phyloP scores from a whole-genome alignment of 441 rosid species.

The Pelargonium fulgidum region DNA sequence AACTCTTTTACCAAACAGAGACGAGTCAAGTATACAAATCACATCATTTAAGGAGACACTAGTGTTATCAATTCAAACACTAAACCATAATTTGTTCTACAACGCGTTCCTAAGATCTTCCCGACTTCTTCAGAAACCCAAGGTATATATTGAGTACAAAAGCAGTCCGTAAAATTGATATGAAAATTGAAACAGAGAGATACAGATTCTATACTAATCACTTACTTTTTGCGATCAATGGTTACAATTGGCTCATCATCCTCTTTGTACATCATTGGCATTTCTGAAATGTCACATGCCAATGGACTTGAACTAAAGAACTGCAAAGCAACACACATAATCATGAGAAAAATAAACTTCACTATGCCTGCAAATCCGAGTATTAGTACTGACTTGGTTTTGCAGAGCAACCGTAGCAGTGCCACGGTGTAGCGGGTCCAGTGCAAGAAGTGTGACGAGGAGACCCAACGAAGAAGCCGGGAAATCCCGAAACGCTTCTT shows the following conservation, averaged over 20 bases:
- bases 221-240: constrained; percentile 34
- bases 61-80: no score
- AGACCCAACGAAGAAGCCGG: constrained; percentile 55
- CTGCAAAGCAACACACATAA: constrained; percentile 24
- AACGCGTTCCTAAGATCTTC: no score
- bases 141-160: no score
- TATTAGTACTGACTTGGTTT: constrained; percentile 47
- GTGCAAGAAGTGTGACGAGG: constrained; percentile 64
- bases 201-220: neutral
- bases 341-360: neutral
- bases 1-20: no score
- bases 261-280: constrained; percentile 36
- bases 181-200: neutral
- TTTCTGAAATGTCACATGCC: constrained; percentile 44
- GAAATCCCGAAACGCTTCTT: constrained; percentile 66
- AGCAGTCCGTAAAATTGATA: no score
- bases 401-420: constrained; percentile 63
- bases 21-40: no score
- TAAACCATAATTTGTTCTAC: no score
- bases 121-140: no score
- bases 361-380: no score
- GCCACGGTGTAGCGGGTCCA: constrained; percentile 76
- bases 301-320: constrained; percentile 54
- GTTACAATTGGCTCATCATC: constrained; percentile 30
- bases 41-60: no score